Conservation (phyloP, 2,329 filamentous ascomycete species). For the Cercospora sp. region DNA sequence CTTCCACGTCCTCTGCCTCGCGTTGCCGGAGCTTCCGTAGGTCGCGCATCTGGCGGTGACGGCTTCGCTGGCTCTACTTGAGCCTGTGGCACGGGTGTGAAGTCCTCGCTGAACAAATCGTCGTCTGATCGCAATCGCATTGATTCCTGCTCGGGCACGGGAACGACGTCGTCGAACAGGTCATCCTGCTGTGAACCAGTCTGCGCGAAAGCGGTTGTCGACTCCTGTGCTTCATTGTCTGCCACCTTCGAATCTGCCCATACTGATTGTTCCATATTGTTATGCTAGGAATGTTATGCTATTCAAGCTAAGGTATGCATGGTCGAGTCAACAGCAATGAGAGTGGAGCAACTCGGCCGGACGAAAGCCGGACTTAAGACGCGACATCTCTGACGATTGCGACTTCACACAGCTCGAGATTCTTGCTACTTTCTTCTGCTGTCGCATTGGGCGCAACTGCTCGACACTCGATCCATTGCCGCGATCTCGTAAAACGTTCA, state of each 20-base stretch:
- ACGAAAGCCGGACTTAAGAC: background rate
- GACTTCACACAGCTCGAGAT: background rate
- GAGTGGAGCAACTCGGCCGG: background rate
- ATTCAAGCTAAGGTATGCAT: background rate
- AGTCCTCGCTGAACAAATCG: slow-evolving; percentile 54
- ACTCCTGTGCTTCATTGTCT: background rate
- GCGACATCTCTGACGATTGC: background rate
- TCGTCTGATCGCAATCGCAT: slow-evolving; percentile 53
- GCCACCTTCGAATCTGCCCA: slow-evolving; percentile 1
- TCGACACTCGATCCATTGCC: background rate
- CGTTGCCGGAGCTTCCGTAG: slow-evolving; percentile 8
- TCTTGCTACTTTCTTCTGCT: background rate
- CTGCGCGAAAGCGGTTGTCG: slow-evolving; percentile 33
- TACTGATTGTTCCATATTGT: slow-evolving; percentile 10
- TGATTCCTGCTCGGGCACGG: slow-evolving; percentile 44
- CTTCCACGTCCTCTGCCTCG: slow-evolving; percentile 30
- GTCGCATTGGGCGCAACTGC: background rate
- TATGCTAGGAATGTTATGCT: background rate
- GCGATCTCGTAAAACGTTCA: background rate
- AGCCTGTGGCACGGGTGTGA: slow-evolving; percentile 49
- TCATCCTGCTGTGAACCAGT: slow-evolving; percentile 38
- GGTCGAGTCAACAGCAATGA: background rate
- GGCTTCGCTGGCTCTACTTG: slow-evolving; percentile 33
- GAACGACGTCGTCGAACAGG: slow-evolving; percentile 39
- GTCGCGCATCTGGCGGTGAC: slow-evolving; percentile 17